Evolutionary conservation across 2,329 filamentous ascomycete species (phyloP).

Genomic region (Fusarium sp.): DNA sequence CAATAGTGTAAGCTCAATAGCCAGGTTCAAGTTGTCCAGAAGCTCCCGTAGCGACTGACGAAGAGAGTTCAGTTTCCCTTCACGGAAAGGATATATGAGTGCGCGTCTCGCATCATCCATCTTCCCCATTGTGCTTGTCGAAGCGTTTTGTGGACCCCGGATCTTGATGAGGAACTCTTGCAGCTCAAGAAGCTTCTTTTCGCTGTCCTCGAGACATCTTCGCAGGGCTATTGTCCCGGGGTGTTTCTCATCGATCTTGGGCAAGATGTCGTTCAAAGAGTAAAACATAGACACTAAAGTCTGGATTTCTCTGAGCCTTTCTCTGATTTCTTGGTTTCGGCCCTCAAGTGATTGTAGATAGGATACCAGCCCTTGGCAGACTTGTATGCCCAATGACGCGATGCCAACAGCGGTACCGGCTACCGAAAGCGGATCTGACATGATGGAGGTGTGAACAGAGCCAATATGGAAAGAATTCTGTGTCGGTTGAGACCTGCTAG

Average conservation of each 20-base stretch:
- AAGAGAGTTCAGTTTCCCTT: background rate
- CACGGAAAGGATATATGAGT: slow-evolving; percentile 8
- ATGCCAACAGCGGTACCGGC: slow-evolving; percentile 7
- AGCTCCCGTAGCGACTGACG: background rate
- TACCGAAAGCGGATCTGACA: slow-evolving; percentile 2
- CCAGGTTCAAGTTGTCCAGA: background rate
- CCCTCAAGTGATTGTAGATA: slow-evolving; percentile 1
- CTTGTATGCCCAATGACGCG: slow-evolving; percentile 7
- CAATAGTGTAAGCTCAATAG: background rate
- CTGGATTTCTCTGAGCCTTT: background rate
- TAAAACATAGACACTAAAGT: background rate
- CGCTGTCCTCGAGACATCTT: background rate
- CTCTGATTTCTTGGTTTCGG: background rate
- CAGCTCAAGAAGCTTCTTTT: background rate
- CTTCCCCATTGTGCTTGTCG: background rate
- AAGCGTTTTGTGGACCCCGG: background rate
- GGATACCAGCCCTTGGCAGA: slow-evolving; percentile 1
- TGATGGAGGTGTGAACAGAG: background rate
- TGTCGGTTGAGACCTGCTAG: background rate
- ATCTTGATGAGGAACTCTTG: background rate
- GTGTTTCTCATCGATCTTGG: background rate
- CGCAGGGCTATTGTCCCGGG: background rate
- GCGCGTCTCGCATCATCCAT: background rate
- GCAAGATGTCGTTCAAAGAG: slow-evolving; percentile 2
- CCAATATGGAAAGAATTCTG: no score